These are phyloP conservation scores for Suhomyces terraborum DNA, from an alignment of 1,139 yeast genomes.

Conservation along the genomic window DNA sequence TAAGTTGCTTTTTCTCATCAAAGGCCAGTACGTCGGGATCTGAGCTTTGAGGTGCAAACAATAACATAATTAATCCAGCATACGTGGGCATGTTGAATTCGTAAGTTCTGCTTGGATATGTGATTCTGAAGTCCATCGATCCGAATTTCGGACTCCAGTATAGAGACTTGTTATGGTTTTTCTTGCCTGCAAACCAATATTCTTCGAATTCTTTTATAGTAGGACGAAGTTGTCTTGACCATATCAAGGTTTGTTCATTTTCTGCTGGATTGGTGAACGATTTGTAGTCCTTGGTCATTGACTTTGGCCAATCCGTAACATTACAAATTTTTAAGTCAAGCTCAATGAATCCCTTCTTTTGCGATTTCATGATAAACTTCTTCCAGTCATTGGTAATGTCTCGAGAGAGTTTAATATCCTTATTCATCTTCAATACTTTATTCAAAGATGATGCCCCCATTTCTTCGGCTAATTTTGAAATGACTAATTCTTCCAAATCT, in stretches of 20 bases:
- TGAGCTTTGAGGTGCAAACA: conserved; percentile 62
- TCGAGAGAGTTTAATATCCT: conserved; percentile 71
- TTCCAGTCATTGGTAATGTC: conserved; percentile 61
- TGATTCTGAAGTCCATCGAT: conserved; percentile 71
- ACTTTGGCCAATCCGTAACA: conserved; percentile 52
- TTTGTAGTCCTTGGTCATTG: conserved; percentile 60
- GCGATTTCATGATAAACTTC: conserved; percentile 23
- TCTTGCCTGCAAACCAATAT: conserved; percentile 50
- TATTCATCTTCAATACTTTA: conserved; percentile 85
- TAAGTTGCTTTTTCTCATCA: conserved; percentile 39
- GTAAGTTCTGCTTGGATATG: conserved; percentile 68
- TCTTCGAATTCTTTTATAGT: conserved; percentile 45
- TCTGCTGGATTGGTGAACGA: conserved; percentile 37
- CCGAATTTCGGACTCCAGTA: conserved; percentile 87
- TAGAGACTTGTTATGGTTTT: conserved; percentile 72
- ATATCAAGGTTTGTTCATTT: conserved; percentile 49
- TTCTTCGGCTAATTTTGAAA: conserved; percentile 72
- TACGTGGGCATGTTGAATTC: conserved; percentile 80
- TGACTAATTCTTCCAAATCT: conserved; percentile 71
- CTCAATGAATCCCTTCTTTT: conserved; percentile 20
- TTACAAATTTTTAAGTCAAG: conserved; percentile 59
- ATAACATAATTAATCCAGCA: conserved; percentile 73
- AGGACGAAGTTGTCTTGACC: conserved; percentile 44
- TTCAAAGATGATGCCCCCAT: conserved; percentile 80
- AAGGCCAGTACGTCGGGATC: conserved; percentile 49